These are phyloP conservation scores for Nymphaea thermarum DNA, from an alignment of 164 flowering plant genomes.

Conservation along the genomic window DNA sequence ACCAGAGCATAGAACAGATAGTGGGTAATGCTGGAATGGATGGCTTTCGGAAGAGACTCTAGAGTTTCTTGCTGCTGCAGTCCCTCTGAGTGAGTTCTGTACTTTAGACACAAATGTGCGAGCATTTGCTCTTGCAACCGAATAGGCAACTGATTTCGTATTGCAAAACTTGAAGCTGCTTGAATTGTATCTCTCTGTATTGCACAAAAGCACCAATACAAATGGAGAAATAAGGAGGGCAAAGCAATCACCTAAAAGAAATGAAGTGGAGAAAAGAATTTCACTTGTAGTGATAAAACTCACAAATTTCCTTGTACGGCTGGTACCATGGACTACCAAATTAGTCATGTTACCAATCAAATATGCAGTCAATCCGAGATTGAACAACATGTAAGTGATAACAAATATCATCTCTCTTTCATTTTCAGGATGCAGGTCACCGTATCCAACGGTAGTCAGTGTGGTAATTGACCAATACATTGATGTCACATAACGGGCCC, in stretches of 20 bases:
- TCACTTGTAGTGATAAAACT: slow-evolving; percentile 12
- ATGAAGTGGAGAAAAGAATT: not conserved
- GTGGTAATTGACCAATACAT: slow-evolving; percentile 97
- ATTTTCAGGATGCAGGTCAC: slow-evolving; percentile 83
- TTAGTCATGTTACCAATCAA: slow-evolving; percentile 98
- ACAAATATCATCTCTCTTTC: slow-evolving; percentile 77
- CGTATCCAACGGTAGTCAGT: slow-evolving; percentile 91
- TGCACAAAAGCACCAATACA: too few species aligned
- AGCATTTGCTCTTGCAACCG: slow-evolving; percentile 92
- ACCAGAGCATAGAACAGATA: slow-evolving; percentile 72
- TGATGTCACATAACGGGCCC: slow-evolving; percentile 67
- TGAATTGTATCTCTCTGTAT: slow-evolving; percentile 84
- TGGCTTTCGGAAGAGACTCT: slow-evolving; percentile 87
- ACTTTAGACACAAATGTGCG: slow-evolving; percentile 85
- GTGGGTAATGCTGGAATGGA: slow-evolving; percentile 79
- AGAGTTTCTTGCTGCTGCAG: slow-evolving; percentile 86
- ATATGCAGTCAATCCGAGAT: slow-evolving; percentile 89
- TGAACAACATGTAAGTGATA: slow-evolving; percentile 86
- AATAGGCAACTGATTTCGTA: slow-evolving; percentile 57
- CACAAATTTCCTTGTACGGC: slow-evolving; percentile 80
- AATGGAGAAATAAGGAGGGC: slow-evolving; percentile 6
- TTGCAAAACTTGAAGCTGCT: slow-evolving; percentile 88
- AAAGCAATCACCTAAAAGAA: not conserved
- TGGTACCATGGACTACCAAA: slow-evolving; percentile 89
- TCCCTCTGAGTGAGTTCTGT: slow-evolving; percentile 59